Conservation (phyloP, 495 filamentous ascomycete species). For the Neurospora sp. region DNA sequence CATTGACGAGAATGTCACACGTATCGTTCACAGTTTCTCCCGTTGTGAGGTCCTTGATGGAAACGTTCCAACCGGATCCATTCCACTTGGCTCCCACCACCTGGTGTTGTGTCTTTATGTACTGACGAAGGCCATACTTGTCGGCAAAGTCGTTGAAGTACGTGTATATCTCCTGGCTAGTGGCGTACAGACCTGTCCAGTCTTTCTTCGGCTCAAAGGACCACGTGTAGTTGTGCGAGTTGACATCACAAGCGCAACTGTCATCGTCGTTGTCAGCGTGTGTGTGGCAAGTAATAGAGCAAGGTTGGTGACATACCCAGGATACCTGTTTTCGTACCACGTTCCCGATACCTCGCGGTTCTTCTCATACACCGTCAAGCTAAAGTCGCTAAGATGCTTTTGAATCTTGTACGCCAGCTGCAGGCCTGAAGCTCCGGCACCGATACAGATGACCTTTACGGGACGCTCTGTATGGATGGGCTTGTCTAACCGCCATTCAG, state of each 20-base stretch:
- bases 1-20: background rate
- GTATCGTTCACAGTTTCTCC: background rate
- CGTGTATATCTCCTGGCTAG: conserved; percentile 18
- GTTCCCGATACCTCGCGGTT: background rate
- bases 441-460: conserved; percentile 14
- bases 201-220: conserved; percentile 31
- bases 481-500: background rate
- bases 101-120: conserved; percentile 20
- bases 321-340: background rate
- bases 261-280: background rate
- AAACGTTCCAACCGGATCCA: background rate
- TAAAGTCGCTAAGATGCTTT: background rate
- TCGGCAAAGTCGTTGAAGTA: conserved; percentile 26
- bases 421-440: conserved; percentile 23
- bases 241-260: conserved; percentile 3
- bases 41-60: background rate
- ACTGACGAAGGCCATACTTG: conserved; percentile 24
- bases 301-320: background rate
- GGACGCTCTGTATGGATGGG: background rate
- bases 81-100: conserved; percentile 23
- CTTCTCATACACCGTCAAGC: background rate
- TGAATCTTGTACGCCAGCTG: conserved; percentile 17
- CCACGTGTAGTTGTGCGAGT: conserved; percentile 17
- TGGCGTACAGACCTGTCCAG: conserved; percentile 29
- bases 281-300: background rate